Conservation (phyloP, 495 filamentous ascomycete species). For the Neurospora cerealis region DNA sequence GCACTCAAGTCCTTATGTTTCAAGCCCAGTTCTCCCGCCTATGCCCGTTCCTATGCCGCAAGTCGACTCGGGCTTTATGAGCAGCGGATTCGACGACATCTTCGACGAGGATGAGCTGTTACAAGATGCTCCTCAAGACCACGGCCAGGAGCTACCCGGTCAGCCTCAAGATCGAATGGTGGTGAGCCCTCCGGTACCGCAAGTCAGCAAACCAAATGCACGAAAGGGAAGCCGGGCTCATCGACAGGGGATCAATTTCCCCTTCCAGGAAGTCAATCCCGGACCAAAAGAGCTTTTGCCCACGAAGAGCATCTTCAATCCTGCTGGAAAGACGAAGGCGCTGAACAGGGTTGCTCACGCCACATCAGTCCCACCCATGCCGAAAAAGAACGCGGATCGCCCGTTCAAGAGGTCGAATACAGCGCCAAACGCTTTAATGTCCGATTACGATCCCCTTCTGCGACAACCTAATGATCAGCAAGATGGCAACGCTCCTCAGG, state of each 20-base stretch:
- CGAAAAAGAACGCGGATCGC: conserved; percentile 8
- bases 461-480: conserved; percentile 2
- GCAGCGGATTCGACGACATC: conserved; percentile 53
- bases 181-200: conserved; percentile 3
- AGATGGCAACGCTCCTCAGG: background rate
- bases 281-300: conserved; percentile 35
- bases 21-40: conserved; percentile 64
- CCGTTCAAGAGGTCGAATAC: conserved; percentile 19
- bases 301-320: conserved; percentile 36
- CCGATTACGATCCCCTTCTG: conserved; percentile 4
- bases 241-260: conserved; percentile 18
- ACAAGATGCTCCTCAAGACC: conserved; percentile 10
- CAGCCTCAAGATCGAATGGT: conserved; percentile 2
- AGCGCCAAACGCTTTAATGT: conserved; percentile 9
- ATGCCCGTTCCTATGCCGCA: conserved; percentile 36
- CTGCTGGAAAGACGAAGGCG: conserved; percentile 16
- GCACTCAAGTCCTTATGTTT: conserved; percentile 45
- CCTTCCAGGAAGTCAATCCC: conserved; percentile 31
- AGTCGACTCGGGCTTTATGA: conserved; percentile 75
- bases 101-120: conserved; percentile 32
- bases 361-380: conserved; percentile 1
- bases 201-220: conserved; percentile 4
- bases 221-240: conserved; percentile 6
- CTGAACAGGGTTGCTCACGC: conserved; percentile 12
- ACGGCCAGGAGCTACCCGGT: conserved; percentile 9